These are phyloP conservation scores for Eremomyces bilateralis DNA, from an alignment of 495 filamentous ascomycete genomes.

Conservation along the genomic window DNA sequence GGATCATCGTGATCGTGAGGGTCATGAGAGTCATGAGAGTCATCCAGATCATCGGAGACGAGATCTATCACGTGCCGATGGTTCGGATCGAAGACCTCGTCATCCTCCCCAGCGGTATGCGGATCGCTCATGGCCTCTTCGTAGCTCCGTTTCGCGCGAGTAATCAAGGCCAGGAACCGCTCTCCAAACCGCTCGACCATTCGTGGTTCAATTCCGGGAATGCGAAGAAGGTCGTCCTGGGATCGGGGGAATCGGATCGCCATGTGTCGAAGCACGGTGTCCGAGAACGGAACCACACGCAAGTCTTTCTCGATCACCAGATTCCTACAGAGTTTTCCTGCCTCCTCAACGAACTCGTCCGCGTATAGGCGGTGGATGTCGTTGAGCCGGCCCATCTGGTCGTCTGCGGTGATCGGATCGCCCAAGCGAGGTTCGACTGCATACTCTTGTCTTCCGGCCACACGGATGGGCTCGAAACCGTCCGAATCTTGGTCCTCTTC, in stretches of 20 bases:
- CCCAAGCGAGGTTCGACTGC: conserved; percentile 25
- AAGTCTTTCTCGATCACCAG: conserved; percentile 40
- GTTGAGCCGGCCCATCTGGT: conserved; percentile 35
- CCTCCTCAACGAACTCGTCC: conserved; percentile 38
- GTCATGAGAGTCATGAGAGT: no score
- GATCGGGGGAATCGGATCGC: conserved; percentile 50
- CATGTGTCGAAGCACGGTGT: conserved; percentile 63
- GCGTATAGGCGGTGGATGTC: conserved; percentile 41
- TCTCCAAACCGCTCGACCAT: conserved; percentile 49
- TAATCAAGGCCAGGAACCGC: conserved; percentile 42
- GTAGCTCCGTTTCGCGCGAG: no score
- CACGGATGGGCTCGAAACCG: conserved; percentile 38
- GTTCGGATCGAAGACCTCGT: conserved; percentile 4
- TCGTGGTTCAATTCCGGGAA: conserved; percentile 46
- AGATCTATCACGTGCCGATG: no score
- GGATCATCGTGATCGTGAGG: no score
- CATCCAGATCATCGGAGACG: no score
- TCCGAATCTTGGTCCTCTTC: conserved; percentile 19
- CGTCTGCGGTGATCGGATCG: conserved; percentile 52
- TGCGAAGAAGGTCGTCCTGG: conserved; percentile 34
- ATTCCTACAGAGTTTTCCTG: conserved; percentile 39
- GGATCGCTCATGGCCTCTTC: no score
- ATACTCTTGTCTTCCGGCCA: conserved; percentile 17
- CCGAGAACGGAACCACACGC: conserved; percentile 50
- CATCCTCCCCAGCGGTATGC: no score